Evolutionary conservation across 1,284 basidiomycete species (phyloP), one percentile per base, ranked within the genome.

Genomic region (Ganoderma lingzhi): DNA sequence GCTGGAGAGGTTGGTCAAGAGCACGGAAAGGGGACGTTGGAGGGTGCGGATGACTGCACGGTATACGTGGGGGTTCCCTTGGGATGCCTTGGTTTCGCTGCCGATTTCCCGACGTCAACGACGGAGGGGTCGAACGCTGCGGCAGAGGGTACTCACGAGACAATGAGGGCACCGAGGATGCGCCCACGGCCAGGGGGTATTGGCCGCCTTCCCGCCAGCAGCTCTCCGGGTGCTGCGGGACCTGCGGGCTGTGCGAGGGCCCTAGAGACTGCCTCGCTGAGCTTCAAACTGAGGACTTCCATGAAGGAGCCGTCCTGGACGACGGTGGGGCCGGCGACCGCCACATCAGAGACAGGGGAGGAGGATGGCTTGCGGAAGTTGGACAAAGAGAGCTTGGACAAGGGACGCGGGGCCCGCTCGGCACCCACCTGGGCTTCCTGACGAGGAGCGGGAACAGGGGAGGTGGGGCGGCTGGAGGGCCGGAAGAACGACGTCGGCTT

Each of bases 221-320:
- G 78, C 69, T 93, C 91, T 66, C 79, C 80, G 6, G 83, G 78
- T 62, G 80, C 75, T 32, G 84, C 82, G 32, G 88, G 83, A 12
- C 88, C 88, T 1, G 84, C 77, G 17, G 92, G 90, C 72, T 90
- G 89, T 15, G 87, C 84, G 55, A 94, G 82, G 1, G 92, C 90
- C 80, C 88, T 93, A 59, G 91, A 89, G n/a, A 93, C 91, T 0
- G 90, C 92, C 78, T 95, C 93, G 76, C 89, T 93, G 53, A 95
- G 83, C 78, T 90, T 93, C 67, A 94, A 83, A 73, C 88, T 85
- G 62, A 94, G 86, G 65, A 89, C 86, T 78, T 93, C 91, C 69
- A 94, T 84, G 79, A 93, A 94, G 6, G 91, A 91, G 64, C 90
- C 91, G 77, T 93, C 92, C 75, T 93, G 92, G 48, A 90, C 82